Conservation (phyloP, 2,329 filamentous ascomycete genomes). For the Fusarium annulatum region DNA sequence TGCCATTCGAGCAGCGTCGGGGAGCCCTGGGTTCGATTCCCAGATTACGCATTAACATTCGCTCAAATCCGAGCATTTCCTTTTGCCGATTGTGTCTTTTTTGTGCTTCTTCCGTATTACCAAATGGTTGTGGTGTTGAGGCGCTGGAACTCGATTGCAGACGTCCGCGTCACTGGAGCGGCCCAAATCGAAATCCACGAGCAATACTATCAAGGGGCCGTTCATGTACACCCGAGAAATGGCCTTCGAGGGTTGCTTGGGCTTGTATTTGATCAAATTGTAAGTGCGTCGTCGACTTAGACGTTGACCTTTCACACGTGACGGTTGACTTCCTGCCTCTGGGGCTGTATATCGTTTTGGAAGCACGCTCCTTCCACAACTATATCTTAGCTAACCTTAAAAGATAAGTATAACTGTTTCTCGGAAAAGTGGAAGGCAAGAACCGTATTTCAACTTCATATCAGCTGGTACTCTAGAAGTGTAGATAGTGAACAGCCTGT, state of each 20-base stretch:
- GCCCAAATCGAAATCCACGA: neutral
- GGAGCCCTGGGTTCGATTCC: slow-evolving; percentile 40
- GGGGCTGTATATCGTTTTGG: too few relatives aligned
- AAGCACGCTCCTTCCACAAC: neutral
- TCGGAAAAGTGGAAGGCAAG: neutral
- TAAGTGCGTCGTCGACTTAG: neutral
- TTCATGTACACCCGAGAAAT: neutral
- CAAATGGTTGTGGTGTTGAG: neutral
- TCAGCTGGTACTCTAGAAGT: neutral
- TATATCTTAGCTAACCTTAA: neutral
- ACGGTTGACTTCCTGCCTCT: neutral
- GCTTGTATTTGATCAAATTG: neutral
- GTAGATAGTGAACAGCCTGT: neutral
- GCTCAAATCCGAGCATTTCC: rapidly evolving
- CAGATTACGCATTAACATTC: slow-evolving; percentile 17
- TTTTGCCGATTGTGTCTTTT: neutral
- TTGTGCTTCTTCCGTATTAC: neutral
- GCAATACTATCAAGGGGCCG: rapidly evolving
- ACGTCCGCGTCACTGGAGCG: rapidly evolving
- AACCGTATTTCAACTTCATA: neutral
- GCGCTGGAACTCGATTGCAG: too few relatives aligned
- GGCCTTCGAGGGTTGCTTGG: too few relatives aligned
- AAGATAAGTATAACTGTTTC: neutral
- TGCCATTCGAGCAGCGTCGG: slow-evolving; percentile 30
- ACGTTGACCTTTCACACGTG: neutral